Percentiles rank a stretch among this genome's conserved stretches.
These are phyloP conservation scores for Lactarius deliciosus DNA, from an alignment of 768 basidiomycete genomes.

Conservation along the genomic window DNA sequence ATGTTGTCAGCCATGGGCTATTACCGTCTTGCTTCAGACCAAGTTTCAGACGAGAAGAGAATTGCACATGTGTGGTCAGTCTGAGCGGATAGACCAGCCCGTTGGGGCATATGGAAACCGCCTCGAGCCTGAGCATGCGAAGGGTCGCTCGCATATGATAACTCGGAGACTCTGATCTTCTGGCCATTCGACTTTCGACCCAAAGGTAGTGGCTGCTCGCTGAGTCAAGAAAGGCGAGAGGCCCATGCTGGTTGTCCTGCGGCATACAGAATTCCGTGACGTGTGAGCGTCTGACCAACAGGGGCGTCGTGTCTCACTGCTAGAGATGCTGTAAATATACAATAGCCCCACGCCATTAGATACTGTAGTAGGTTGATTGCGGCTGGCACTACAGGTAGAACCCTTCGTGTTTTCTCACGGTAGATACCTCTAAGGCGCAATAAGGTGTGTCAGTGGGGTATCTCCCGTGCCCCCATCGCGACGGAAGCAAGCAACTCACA, in stretches of 20 bases:
- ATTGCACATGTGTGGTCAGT: neutral
- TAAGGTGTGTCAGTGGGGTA: neutral
- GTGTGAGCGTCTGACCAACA: neutral
- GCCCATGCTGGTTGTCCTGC: neutral
- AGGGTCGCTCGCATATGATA: neutral
- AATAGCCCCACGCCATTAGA: too few relatives aligned
- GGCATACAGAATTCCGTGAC: neutral
- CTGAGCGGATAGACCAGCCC: neutral
- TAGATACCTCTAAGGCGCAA: neutral
- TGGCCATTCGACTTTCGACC: neutral
- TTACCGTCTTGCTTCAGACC: neutral
- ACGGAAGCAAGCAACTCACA: neutral
- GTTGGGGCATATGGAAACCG: neutral
- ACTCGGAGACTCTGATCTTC: neutral
- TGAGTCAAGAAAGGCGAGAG: neutral
- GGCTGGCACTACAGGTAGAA: neutral
- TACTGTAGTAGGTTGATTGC: neutral
- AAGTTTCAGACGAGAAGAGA: neutral
- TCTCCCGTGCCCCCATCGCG: neutral
- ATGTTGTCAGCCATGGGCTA: neutral
- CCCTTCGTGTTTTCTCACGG: neutral
- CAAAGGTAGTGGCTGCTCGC: neutral
- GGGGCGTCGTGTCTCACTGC: neutral
- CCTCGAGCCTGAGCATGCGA: neutral
- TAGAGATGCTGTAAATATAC: too few relatives aligned